Conservation (phyloP, 768 basidiomycete genomes). For the Cystofilobasidium capitatum region DNA sequence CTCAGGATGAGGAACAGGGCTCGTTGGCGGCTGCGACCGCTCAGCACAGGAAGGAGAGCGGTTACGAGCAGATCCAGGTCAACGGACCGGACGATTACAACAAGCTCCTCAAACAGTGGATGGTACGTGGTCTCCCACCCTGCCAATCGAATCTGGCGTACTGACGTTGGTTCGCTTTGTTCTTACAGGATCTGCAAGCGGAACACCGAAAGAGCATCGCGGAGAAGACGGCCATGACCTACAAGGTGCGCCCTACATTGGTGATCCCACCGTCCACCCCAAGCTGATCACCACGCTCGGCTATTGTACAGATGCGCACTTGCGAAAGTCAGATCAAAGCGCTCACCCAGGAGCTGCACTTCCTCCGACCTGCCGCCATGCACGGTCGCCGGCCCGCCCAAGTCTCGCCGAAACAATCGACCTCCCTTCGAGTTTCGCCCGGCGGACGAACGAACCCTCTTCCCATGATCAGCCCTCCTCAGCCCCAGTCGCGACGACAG, state of each 20-base stretch:
- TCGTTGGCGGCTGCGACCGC: neutral
- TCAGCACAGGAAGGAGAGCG: conserved; percentile 19
- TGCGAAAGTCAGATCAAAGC: conserved; percentile 13
- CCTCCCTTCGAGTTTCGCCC: neutral
- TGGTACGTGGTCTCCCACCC: neutral
- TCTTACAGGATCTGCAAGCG: conserved; percentile 17
- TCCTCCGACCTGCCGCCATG: conserved; percentile 17
- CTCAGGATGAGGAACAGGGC: neutral
- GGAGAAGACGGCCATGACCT: conserved; percentile 13
- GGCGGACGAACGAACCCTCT: neutral
- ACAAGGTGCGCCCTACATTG: conserved; percentile 1
- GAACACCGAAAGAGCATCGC: conserved; percentile 21
- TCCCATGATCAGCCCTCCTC: conserved; percentile 2
- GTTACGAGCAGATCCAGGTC: conserved; percentile 17
- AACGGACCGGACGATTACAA: conserved; percentile 20
- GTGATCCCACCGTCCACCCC: neutral
- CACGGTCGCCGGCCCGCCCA: neutral
- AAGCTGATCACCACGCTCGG: neutral
- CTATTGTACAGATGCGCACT: conserved; percentile 12
- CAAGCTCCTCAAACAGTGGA: conserved; percentile 24
- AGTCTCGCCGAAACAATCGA: neutral
- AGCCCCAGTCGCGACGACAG: conserved; percentile 11
- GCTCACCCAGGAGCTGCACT: conserved; percentile 25
- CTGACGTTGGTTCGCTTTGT: neutral
- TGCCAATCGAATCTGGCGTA: neutral